These are phyloP conservation scores for Apophysomyces elegans DNA, from an alignment of 371 early-diverging fungal species.

Conservation along the genomic window DNA sequence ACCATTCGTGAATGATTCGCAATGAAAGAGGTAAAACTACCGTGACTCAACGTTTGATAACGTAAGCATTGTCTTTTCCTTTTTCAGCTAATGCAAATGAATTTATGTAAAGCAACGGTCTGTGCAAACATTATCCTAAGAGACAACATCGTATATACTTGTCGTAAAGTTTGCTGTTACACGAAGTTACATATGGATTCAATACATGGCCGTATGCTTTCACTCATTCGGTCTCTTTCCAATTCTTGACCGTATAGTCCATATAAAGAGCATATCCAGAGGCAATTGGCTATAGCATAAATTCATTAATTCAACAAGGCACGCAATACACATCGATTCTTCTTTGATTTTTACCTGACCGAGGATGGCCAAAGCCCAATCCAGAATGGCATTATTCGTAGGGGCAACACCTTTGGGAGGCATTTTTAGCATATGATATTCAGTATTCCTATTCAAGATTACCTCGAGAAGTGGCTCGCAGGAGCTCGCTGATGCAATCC, in stretches of 20 bases:
- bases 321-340: too few relatives aligned
- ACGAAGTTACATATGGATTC: too few relatives aligned
- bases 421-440: not conserved
- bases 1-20: too few relatives aligned
- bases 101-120: too few relatives aligned
- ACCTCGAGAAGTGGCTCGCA: constrained; percentile 55
- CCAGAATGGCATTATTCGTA: constrained; percentile 46
- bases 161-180: too few relatives aligned
- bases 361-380: constrained; percentile 37
- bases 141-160: too few relatives aligned
- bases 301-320: not conserved
- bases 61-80: too few relatives aligned
- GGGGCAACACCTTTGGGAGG: constrained; percentile 39
- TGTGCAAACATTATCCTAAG: too few relatives aligned
- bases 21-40: too few relatives aligned
- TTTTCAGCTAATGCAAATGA: too few relatives aligned
- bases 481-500: constrained; percentile 52
- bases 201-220: too few relatives aligned
- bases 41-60: too few relatives aligned
- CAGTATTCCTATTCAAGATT: constrained; percentile 4
- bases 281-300: constrained; percentile 37
- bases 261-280: constrained; percentile 50
- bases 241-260: constrained; percentile 42
- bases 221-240: not conserved
- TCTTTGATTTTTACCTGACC: constrained; percentile 39